phyloP scores from a whole-genome alignment of 306 rosid genomes.

The Luffa aegyptiaca region DNA sequence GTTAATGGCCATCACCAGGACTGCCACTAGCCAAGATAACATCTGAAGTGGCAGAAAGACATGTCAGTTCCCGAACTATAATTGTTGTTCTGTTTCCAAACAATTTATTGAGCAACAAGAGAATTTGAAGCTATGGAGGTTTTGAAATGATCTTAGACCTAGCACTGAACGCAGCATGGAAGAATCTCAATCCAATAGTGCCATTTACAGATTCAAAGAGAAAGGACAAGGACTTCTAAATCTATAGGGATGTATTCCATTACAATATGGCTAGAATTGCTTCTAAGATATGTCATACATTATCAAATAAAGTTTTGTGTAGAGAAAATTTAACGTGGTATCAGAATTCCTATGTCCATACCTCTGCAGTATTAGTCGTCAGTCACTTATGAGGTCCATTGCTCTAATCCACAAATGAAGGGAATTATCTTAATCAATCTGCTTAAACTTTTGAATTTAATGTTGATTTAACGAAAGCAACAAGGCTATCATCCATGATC shows the following conservation, averaged over 20 bases:
- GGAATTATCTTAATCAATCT: neutral
- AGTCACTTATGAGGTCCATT: neutral
- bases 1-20: conserved; percentile 75
- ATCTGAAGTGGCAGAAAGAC: conserved; percentile 23
- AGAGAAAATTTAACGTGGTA: neutral
- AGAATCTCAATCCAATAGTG: neutral
- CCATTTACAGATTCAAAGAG: neutral
- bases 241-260: neutral
- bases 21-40: conserved; percentile 85
- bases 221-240: neutral
- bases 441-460: neutral
- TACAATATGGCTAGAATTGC: neutral
- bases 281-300: neutral
- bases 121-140: neutral
- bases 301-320: neutral
- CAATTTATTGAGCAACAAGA: neutral
- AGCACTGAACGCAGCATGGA: neutral
- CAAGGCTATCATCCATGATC: neutral
- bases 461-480: neutral
- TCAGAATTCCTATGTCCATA: neutral
- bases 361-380: neutral
- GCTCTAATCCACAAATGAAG: neutral
- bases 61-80: neutral
- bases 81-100: neutral
- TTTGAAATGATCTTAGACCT: neutral